A percentile compares a stretch with the other conserved stretches of the same genome.
phyloP scores from a whole-genome alignment of 2,329 filamentous ascomycete species.

The Pleurostoma richardsiae region DNA sequence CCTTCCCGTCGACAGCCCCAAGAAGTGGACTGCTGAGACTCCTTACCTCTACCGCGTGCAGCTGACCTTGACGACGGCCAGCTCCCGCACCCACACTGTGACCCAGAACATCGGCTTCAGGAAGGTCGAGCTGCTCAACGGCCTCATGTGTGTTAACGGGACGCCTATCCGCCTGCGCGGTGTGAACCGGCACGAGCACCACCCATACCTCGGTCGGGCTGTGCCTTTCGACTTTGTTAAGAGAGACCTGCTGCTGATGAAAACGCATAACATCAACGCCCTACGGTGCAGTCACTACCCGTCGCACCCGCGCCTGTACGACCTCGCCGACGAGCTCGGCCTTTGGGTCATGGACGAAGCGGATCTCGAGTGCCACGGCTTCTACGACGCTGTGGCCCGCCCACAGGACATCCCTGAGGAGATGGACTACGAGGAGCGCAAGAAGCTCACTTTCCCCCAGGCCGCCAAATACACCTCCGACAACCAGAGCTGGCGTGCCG shows the following conservation, averaged over 20 bases:
- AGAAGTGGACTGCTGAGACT: slow-evolving; percentile 66
- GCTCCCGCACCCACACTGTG: slow-evolving; percentile 29
- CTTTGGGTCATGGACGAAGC: slow-evolving; percentile 54
- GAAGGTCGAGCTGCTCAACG: slow-evolving; percentile 55
- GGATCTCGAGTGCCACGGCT: slow-evolving; percentile 49
- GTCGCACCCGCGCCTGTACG: slow-evolving; percentile 54
- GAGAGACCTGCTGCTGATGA: slow-evolving; percentile 62
- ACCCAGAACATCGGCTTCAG: slow-evolving; percentile 58
- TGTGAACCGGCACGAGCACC: slow-evolving; percentile 67
- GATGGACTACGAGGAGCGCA: slow-evolving; percentile 56
- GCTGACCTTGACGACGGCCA: slow-evolving; percentile 27
- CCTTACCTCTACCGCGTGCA: slow-evolving; percentile 55
- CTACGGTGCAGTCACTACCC: slow-evolving; percentile 66
- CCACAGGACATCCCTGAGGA: slow-evolving; percentile 48
- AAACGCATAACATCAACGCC: slow-evolving; percentile 66
- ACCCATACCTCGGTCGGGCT: slow-evolving; percentile 56
- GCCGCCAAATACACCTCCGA: slow-evolving; percentile 56
- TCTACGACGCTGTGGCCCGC: slow-evolving; percentile 42
- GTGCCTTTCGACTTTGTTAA: slow-evolving; percentile 59
- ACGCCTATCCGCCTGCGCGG: slow-evolving; percentile 56
- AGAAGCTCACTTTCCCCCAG: slow-evolving; percentile 46
- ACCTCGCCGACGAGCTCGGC: slow-evolving; percentile 60
- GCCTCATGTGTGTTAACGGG: slow-evolving; percentile 59
- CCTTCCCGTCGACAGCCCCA: slow-evolving; percentile 44
- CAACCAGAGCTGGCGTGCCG: slow-evolving; percentile 55